A percentile compares a stretch with the other conserved stretches of the same genome.
Evolutionary conservation across 202 grass and related monocot species (phyloP).

Genomic region (Setaria viridis): DNA sequence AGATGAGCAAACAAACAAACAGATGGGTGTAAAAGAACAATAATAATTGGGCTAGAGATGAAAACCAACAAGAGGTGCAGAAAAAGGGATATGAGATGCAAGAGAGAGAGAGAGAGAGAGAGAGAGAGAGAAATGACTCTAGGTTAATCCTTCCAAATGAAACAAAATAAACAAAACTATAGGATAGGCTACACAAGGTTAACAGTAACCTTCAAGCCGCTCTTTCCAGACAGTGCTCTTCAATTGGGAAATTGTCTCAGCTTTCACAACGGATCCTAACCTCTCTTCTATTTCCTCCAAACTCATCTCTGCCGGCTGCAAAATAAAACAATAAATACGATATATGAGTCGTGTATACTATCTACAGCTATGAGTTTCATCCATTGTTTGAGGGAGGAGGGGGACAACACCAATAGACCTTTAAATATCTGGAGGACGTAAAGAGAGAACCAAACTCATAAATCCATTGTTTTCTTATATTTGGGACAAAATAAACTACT

Average conservation of each 20-base stretch:
- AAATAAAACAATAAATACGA: slow-evolving; percentile 45
- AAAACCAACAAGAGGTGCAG: background rate
- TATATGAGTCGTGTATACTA: background rate
- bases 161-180: slow-evolving; percentile 48
- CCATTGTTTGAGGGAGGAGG: background rate
- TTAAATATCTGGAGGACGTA: slow-evolving; percentile 7
- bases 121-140: background rate
- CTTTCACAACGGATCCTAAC: slow-evolving; percentile 76
- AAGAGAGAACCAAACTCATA: background rate
- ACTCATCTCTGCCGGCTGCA: slow-evolving; percentile 96
- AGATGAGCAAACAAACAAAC: background rate
- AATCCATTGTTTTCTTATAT: background rate
- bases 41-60: background rate
- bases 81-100: background rate
- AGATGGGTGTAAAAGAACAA: background rate
- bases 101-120: no score
- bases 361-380: background rate
- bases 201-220: slow-evolving; percentile 81
- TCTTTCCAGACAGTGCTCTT: slow-evolving; percentile 99
- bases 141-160: slow-evolving; percentile 19
- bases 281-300: slow-evolving; percentile 96
- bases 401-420: background rate
- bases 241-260: slow-evolving; percentile 78
- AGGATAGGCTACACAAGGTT: background rate
- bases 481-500: slow-evolving; percentile 4